These are phyloP conservation scores for Lolium multiflorum DNA, from an alignment of 176 grass and related monocot genomes.

Conservation along the genomic window DNA sequence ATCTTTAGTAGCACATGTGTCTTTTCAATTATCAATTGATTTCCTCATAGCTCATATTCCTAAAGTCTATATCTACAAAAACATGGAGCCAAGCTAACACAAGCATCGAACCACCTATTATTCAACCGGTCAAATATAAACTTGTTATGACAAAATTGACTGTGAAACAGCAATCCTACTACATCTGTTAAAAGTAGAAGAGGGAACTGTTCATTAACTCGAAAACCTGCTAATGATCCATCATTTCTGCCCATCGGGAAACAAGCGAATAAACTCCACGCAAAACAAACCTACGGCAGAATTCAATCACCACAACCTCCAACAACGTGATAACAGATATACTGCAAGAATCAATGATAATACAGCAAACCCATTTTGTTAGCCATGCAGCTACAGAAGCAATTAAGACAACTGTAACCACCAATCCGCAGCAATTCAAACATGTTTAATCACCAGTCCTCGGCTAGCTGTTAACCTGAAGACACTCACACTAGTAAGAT, in stretches of 20 bases:
- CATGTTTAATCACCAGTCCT: background rate
- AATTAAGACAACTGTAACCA: background rate
- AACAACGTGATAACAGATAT: background rate
- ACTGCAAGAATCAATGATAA: background rate
- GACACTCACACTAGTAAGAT: background rate
- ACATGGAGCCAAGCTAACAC: background rate
- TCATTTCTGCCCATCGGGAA: background rate
- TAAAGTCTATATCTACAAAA: background rate
- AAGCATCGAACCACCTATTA: background rate
- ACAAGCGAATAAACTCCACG: too few relatives aligned
- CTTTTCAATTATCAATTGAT: background rate
- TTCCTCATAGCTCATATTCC: background rate
- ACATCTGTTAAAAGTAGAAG: background rate
- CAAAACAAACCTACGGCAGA: background rate
- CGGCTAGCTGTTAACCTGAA: background rate
- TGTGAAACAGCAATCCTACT: background rate
- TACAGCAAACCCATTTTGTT: background rate
- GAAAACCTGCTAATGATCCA: conserved; percentile 3
- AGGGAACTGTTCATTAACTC: background rate
- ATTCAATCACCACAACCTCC: background rate
- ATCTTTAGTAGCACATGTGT: background rate
- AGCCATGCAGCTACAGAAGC: background rate
- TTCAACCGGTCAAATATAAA: too few relatives aligned
- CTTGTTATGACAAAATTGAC: background rate
- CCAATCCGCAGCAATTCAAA: background rate